These are phyloP conservation scores for Botryobasidium botryosum DNA, from an alignment of 768 basidiomycete species.

Conservation along the genomic window DNA sequence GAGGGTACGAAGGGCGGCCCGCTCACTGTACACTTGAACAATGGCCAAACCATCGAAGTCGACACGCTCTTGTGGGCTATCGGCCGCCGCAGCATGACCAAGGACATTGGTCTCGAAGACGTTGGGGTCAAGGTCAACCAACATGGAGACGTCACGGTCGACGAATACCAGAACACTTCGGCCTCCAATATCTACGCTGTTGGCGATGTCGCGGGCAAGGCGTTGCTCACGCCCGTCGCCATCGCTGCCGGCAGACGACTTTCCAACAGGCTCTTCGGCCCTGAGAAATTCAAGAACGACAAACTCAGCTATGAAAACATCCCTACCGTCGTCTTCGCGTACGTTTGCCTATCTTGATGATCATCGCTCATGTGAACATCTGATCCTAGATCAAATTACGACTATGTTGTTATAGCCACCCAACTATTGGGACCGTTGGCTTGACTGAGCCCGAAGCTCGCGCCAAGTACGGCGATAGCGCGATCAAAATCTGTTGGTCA, in stretches of 20 bases:
- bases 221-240: constrained; percentile 87
- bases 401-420: constrained; percentile 40
- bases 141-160: constrained; percentile 74
- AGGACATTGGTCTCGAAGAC: constrained; percentile 58
- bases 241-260: constrained; percentile 88
- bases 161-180: constrained; percentile 77
- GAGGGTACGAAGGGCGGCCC: constrained; percentile 56
- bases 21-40: constrained; percentile 59
- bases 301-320: constrained; percentile 83
- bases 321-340: constrained; percentile 95
- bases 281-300: constrained; percentile 67
- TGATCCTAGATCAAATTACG: constrained; percentile 5
- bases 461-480: constrained; percentile 63
- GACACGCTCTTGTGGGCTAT: constrained; percentile 90
- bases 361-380: constrained; percentile 2
- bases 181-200: constrained; percentile 61
- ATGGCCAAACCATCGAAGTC: constrained; percentile 63
- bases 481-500: constrained; percentile 79
- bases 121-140: constrained; percentile 56
- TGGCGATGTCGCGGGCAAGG: constrained; percentile 89
- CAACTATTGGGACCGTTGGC: constrained; percentile 89
- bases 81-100: constrained; percentile 69
- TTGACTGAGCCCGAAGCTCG: constrained; percentile 84
- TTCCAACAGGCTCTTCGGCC: constrained; percentile 81
- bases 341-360: constrained; percentile 21